Percentiles rank a stretch among this genome's conserved stretches.
Evolutionary conservation across 257 asterid species (phyloP).

Genomic region (Scutellaria galericulata): DNA sequence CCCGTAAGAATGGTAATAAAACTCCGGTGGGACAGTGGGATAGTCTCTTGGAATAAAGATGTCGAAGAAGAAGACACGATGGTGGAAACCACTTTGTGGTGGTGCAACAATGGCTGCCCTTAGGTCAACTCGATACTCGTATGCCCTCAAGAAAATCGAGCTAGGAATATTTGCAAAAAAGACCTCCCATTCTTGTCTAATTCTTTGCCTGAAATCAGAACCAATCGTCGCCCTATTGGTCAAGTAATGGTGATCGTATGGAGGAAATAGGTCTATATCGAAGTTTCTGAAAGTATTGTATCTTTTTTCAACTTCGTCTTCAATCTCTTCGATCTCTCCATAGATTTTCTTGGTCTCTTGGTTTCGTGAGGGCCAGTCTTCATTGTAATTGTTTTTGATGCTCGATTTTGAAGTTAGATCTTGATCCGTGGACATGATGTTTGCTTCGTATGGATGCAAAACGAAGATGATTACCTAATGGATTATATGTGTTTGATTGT

Average conservation of each 20-base stretch:
- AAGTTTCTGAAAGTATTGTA: constrained; percentile 38
- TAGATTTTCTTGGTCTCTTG: not conserved
- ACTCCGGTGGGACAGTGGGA: constrained; percentile 42
- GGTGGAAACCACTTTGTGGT: constrained; percentile 29
- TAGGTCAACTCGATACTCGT: constrained; percentile 36
- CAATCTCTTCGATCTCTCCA: constrained; percentile 47
- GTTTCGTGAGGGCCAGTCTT: no score
- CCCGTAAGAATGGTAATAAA: constrained; percentile 34
- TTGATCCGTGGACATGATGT: no score
- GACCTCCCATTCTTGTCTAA: constrained; percentile 33
- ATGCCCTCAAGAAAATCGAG: constrained; percentile 37
- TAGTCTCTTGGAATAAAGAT: constrained; percentile 37
- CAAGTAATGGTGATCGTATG: constrained; percentile 39
- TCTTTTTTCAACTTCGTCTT: constrained; percentile 33
- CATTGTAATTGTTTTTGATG: no score
- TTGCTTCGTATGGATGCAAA: no score
- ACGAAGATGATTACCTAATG: no score
- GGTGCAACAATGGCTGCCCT: constrained; percentile 46
- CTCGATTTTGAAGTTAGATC: no score
- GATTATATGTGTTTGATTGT: no score
- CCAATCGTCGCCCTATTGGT: no score
- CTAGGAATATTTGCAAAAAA: constrained; percentile 27
- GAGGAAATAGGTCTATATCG: not conserved
- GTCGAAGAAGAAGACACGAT: constrained; percentile 51
- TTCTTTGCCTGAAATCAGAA: constrained; percentile 21